Evolutionary conservation across 164 flowering plant genomes (phyloP).

Genomic region (Euptelea pleiosperma): DNA sequence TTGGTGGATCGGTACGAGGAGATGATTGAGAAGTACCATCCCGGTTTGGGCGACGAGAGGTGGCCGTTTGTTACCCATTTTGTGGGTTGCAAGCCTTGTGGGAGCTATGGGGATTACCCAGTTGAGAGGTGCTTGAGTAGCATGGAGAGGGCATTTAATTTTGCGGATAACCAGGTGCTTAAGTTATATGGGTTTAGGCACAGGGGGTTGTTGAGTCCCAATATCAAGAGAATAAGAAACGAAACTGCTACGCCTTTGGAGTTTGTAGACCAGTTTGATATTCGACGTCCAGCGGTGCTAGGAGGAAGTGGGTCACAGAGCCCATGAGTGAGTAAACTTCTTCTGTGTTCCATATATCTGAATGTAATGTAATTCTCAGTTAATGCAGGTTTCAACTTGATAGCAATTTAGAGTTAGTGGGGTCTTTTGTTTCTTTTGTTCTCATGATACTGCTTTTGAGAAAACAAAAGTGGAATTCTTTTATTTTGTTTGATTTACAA

Average conservation of each 20-base stretch:
- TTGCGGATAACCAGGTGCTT: conserved; percentile 92
- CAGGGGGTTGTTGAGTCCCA: conserved; percentile 75
- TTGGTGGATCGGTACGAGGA: conserved; percentile 84
- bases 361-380: conserved; percentile 35
- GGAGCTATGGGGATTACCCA: conserved; percentile 87
- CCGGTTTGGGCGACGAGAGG: conserved; percentile 89
- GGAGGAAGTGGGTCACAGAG: conserved; percentile 28
- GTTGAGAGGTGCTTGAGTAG: conserved; percentile 79
- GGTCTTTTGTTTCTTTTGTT: conserved; percentile 22
- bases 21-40: conserved; percentile 85
- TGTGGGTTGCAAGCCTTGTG: conserved; percentile 96
- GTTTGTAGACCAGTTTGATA: conserved; percentile 58
- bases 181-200: conserved; percentile 83
- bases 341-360: conserved; percentile 18
- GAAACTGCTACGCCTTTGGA: conserved; percentile 72
- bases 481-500: conserved; percentile 14
- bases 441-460: conserved; percentile 16
- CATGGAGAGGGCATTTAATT: conserved; percentile 93
- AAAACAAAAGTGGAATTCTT: conserved; percentile 37
- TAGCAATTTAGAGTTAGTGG: conserved; percentile 22
- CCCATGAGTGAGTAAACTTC: conserved; percentile 20
- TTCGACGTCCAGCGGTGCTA: conserved; percentile 40
- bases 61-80: conserved; percentile 99
- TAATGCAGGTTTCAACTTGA: conserved; percentile 26
- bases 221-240: conserved; percentile 74